phyloP scores from a whole-genome alignment of 495 filamentous ascomycete species.

The Hyphodiscus hymeniophilus region DNA sequence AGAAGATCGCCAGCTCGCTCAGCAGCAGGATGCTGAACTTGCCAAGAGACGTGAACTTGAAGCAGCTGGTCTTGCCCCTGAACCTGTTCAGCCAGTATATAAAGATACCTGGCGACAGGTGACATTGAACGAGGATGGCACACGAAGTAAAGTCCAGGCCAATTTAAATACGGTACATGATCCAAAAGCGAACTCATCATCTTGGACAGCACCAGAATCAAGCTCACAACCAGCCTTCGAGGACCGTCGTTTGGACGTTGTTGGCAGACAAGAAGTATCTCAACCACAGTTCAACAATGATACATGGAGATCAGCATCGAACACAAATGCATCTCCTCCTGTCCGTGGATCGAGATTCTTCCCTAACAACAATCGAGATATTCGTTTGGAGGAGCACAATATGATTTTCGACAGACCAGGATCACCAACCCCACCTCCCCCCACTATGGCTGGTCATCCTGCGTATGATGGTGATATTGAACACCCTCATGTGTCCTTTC shows the following conservation, averaged over 20 bases:
- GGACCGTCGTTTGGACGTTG: conserved; percentile 10
- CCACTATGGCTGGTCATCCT: conserved; percentile 61
- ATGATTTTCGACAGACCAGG: conserved; percentile 16
- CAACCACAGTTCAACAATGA: conserved; percentile 46
- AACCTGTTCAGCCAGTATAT: conserved; percentile 34
- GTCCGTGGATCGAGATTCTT: conserved; percentile 61
- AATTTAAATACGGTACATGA: conserved; percentile 3
- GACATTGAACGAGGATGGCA: conserved; percentile 28
- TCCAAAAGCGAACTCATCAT: not conserved
- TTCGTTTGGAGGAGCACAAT: conserved; percentile 21
- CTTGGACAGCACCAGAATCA: conserved; percentile 4
- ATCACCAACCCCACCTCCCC: conserved; percentile 63
- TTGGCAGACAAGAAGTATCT: conserved; percentile 18
- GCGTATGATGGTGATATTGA: conserved; percentile 57
- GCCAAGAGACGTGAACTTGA: conserved; percentile 10
- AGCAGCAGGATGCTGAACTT: conserved; percentile 11
- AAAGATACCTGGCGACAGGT: conserved; percentile 60
- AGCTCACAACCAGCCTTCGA: conserved; percentile 9
- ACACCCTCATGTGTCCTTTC: conserved; percentile 61
- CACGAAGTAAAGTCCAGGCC: conserved; percentile 12
- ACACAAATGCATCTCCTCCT: conserved; percentile 11
- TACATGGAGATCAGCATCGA: conserved; percentile 39
- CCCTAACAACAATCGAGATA: conserved; percentile 41
- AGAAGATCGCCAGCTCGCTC: conserved; percentile 27
- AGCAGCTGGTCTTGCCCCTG: conserved; percentile 10